Base-by-base conservation (phyloP, 108 stramenopile genomes). In the Skeletonema tropicum region DNA sequence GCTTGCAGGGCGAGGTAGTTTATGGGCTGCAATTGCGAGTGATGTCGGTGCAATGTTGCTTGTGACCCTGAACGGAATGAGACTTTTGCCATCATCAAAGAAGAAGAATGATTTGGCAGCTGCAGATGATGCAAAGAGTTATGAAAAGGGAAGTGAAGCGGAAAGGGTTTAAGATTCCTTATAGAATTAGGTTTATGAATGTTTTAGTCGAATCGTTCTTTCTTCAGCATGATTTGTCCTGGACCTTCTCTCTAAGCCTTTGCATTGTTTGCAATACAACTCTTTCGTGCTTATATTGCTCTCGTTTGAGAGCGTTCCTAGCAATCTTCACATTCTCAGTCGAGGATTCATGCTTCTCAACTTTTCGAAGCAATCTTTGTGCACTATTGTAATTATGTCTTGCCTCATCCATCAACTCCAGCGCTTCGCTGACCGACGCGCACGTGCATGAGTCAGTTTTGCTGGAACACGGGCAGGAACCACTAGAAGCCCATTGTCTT, bases 1-100 rank as follows among this genome's bases (percentile, higher is more conserved):
- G 21, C 68, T 94, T 61, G 88, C 84, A 31, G 89, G 89, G 0
- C 61, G 68, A n/a, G 83, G 73, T 6, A 67, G 62, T 41, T 65
- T 92, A 30, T 90, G 89, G 89, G 88, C 86, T 23, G 92, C 92
- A 0, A 87, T 87, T 68, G 84, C 69, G 30, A 70, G 76, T 38
- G 93, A 94, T 81, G 93, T 94, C 21, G 93, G 93, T 26, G 84
- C 90, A 10, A 94, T 94, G 93, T 46, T 94, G 31, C 26, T 86
- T 29, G 93, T 94, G 13, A 94, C 93, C 5, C 30, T 92, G 31
- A 94, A 94, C 68, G 89, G 89, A 31, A 90, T 94, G 91, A 86
- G 70, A 68, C 75, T 94, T 3, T 70, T 93, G 14, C 88, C 88
- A n/a, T 80, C 64, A 2, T 74, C 70, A 52, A 60, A 68, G 46